Percentiles rank a stretch among this genome's conserved stretches.
Evolutionary conservation across 2,329 filamentous ascomycete species (phyloP).

Genomic region (Penicillium frequentans): DNA sequence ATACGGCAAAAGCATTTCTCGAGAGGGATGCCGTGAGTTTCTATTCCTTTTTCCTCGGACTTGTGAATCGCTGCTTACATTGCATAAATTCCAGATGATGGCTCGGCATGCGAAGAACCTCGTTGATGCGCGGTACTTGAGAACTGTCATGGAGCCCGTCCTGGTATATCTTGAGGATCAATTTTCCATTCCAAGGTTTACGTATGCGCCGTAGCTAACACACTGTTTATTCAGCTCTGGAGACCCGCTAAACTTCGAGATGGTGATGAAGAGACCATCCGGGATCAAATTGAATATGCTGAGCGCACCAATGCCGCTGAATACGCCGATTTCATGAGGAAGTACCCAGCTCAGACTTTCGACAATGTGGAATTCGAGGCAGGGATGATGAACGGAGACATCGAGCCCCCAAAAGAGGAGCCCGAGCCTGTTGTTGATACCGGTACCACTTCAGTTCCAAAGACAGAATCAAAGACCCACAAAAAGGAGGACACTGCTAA

Average conservation of each 20-base stretch:
- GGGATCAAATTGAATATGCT: constrained; percentile 66
- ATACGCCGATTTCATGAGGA: constrained; percentile 59
- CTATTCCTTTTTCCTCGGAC: background rate
- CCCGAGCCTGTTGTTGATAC: background rate
- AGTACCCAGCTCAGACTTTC: constrained; percentile 38
- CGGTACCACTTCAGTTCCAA: background rate
- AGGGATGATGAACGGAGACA: constrained; percentile 8
- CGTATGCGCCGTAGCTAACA: background rate
- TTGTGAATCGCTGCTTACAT: background rate
- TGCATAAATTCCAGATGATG: constrained; percentile 59
- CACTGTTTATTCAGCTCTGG: constrained; percentile 65
- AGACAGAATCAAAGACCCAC: background rate
- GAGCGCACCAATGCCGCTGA: constrained; percentile 67
- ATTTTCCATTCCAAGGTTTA: too few species aligned
- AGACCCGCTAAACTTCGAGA: constrained; percentile 74
- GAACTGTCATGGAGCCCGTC: constrained; percentile 68
- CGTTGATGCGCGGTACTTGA: constrained; percentile 69
- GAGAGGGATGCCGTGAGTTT: constrained; percentile 72
- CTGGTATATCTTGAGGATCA: constrained; percentile 55
- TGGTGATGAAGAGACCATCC: constrained; percentile 69
- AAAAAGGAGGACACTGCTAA: too few species aligned
- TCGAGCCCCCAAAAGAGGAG: background rate
- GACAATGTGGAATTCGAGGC: constrained; percentile 16
- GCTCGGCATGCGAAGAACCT: constrained; percentile 72
- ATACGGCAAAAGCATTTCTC: constrained; percentile 69